Percentiles rank a stretch among this genome's conserved stretches.
These are phyloP conservation scores for Cryptococcus sp. DNA, from an alignment of 1,284 basidiomycete species.

Conservation along the genomic window DNA sequence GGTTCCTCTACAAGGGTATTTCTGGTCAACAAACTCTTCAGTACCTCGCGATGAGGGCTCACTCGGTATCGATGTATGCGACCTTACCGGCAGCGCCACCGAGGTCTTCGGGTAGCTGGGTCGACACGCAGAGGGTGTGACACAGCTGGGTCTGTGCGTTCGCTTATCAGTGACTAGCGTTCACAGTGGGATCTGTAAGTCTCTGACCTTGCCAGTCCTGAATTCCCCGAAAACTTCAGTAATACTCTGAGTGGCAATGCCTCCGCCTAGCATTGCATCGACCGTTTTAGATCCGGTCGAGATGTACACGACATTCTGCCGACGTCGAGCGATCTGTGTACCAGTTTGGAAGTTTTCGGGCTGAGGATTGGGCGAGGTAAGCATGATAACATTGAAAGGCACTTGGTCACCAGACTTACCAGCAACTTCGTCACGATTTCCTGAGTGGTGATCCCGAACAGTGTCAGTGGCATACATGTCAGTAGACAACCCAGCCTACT, in stretches of 20 bases:
- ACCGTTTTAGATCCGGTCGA: slow-evolving; percentile 90
- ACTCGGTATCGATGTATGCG: slow-evolving; percentile 91
- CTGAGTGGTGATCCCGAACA: slow-evolving; percentile 51
- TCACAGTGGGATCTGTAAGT: slow-evolving; percentile 71
- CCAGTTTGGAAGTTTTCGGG: slow-evolving; percentile 86
- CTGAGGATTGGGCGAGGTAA: slow-evolving; percentile 51
- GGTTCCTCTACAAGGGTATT: slow-evolving; percentile 61
- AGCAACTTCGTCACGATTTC: slow-evolving; percentile 83
- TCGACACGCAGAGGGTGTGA: slow-evolving; percentile 85
- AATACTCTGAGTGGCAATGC: slow-evolving; percentile 84
- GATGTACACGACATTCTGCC: slow-evolving; percentile 73
- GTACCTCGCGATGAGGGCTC: neutral
- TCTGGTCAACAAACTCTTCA: neutral
- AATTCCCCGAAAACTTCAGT: slow-evolving; percentile 63
- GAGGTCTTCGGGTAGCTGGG: slow-evolving; percentile 83
- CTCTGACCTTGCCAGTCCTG: slow-evolving; percentile 62
- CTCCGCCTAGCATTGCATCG: slow-evolving; percentile 82
- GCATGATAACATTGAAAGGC: neutral
- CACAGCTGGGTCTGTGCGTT: slow-evolving; percentile 79
- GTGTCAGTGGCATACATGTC: too few relatives aligned
- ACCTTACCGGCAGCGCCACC: slow-evolving; percentile 90
- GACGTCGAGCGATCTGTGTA: slow-evolving; percentile 79
- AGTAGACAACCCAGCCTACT: slow-evolving; percentile 52
- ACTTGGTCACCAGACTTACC: slow-evolving; percentile 52
- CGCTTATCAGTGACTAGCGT: neutral